Percentiles rank a stretch among this genome's conserved stretches.
These are phyloP conservation scores for Aspergillus sp. DNA, from an alignment of 2,329 filamentous ascomycete genomes.

Conservation along the genomic window DNA sequence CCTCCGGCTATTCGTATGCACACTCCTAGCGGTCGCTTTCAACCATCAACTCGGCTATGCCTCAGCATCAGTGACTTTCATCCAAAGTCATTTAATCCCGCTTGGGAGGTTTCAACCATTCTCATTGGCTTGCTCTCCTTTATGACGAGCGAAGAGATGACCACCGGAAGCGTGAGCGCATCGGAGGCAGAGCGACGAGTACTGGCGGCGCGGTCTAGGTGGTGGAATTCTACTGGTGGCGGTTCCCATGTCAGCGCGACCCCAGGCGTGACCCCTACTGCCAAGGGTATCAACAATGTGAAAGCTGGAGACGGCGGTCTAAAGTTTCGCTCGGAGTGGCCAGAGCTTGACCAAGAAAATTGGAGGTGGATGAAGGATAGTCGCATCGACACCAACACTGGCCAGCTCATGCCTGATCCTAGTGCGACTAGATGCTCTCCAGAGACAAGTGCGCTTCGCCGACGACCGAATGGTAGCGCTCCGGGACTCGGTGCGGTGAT, in stretches of 20 bases:
- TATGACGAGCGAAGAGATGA: conserved; percentile 99
- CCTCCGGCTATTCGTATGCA: conserved; percentile 99
- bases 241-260: conserved; percentile 63
- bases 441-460: conserved; percentile 64
- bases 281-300: conserved; percentile 73
- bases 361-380: conserved; percentile 87
- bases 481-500: conserved; percentile 64
- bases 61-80: conserved; percentile 98
- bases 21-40: conserved; percentile 92
- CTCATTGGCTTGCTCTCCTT: conserved; percentile 91
- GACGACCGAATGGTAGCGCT: conserved; percentile 60
- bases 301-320: conserved; percentile 89
- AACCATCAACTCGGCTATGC: conserved; percentile 86
- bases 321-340: conserved; percentile 88
- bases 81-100: conserved; percentile 95
- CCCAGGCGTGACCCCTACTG: conserved; percentile 53
- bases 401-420: conserved; percentile 61
- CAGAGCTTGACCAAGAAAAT: conserved; percentile 85
- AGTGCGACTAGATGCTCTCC: conserved; percentile 59
- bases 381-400: conserved; percentile 75
- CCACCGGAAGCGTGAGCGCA: conserved; percentile 82
- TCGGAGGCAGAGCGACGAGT: conserved; percentile 75
- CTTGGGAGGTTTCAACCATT: conserved; percentile 97
- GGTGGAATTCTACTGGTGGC: conserved; percentile 96
- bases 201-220: conserved; percentile 75